Evolutionary conservation across 176 grass and related monocot genomes (phyloP), one percentile per base, ranked within the genome.

Genomic region (Bothriochloa decipiens): DNA sequence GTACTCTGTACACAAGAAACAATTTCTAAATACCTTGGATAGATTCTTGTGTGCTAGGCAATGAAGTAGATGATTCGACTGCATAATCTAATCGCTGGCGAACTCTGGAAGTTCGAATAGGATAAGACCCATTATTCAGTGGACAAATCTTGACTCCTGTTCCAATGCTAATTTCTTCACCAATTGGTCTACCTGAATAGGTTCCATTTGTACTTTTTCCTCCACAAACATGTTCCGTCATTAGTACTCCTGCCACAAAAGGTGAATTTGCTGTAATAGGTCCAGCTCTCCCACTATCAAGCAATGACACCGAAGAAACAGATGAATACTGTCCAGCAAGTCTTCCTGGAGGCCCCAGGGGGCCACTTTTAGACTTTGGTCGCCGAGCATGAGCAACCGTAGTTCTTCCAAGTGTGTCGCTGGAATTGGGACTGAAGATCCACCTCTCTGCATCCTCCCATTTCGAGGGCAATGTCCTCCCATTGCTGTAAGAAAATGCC

Each of bases 381-480:
- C 86, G 77, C 39, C 84, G 86, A 74, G 86, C 65, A 71, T 84
- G 87, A 11, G 81, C 87, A 12, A 84, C 17, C 3, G 91, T 70
- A 46, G 58, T 87, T 82, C 82, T 96, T 13, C 66, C 88, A 9
- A 65, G 68, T 0, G 72, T 75, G 16, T 98, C 96, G 16, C 58
- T 57, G 8, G 93, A 94, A 74, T 91, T 89, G 3, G 96, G 96
- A 80, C 93, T 98, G 58, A 96, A 89, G 86, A 98, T 98, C 96
- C 96, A 98, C 84, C 89, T 92, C 78, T 98, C 96, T 4, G 96
- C 96, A 63, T 98, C 96, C 77, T 98, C 96, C 96, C 96, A 98
- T 90, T 98, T 98, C 0, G 96, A 98, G 42, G 96, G 96, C 78
- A 98, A 83, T 68, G 86, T 80, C 82, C 96, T 96, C 74, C 91